Percentiles rank a stretch among this genome's conserved stretches.
Conservation (phyloP, 2,329 filamentous ascomycete genomes). For the Zymoseptoria tritici region DNA sequence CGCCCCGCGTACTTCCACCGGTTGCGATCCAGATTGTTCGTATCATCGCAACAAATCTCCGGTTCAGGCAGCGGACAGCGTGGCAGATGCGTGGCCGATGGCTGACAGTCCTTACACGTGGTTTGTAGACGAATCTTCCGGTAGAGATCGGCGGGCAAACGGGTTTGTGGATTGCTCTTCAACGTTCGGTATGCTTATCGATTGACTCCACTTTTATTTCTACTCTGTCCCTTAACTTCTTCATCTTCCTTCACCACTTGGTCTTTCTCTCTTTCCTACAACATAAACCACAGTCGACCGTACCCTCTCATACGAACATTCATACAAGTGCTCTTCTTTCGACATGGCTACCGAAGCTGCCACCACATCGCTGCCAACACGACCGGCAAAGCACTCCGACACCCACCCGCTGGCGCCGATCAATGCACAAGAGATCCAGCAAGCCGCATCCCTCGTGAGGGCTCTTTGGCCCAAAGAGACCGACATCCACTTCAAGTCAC, state of each 20-base stretch:
- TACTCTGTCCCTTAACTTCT: neutral
- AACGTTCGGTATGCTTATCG: neutral
- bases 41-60: neutral
- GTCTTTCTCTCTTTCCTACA: neutral
- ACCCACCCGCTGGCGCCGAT: constrained; percentile 56
- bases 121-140: neutral
- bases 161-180: neutral
- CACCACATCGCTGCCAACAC: constrained; percentile 19
- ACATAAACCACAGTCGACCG: neutral
- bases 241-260: neutral
- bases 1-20: neutral
- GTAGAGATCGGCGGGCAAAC: neutral
- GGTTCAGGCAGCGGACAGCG: neutral
- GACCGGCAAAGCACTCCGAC: constrained; percentile 16
- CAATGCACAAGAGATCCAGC: constrained; percentile 49
- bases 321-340: neutral
- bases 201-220: neutral
- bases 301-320: neutral
- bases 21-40: neutral
- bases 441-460: constrained; percentile 44
- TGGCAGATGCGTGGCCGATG: neutral
- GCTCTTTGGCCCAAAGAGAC: constrained; percentile 49
- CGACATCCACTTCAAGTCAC: constrained; percentile 57
- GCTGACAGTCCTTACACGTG: neutral
- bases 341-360: constrained; percentile 8